Conservation (phyloP, 805 yeast genomes). For the Scheffersomyces coipomensis region DNA sequence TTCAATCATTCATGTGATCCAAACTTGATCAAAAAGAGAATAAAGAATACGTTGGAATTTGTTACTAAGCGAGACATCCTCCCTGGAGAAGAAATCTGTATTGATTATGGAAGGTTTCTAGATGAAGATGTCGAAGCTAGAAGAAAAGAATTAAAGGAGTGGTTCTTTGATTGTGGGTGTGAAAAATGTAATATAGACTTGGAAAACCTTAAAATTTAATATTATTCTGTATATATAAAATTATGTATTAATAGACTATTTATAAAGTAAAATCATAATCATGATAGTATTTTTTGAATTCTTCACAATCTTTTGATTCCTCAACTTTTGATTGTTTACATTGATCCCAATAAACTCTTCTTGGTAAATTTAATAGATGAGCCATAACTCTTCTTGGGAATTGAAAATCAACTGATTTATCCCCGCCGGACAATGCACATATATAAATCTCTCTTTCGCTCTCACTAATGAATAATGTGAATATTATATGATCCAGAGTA, state of each 20-base stretch:
- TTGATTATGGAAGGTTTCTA: conserved; percentile 56
- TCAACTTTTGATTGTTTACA: conserved; percentile 64
- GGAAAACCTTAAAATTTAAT: not conserved
- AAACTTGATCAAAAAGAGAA: conserved; percentile 48
- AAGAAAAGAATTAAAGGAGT: conserved; percentile 41
- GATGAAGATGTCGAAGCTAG: conserved; percentile 41
- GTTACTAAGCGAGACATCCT: conserved; percentile 37
- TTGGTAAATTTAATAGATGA: conserved; percentile 54
- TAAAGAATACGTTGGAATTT: conserved; percentile 40
- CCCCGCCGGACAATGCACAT: conserved; percentile 18
- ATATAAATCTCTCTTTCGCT: conserved; percentile 14
- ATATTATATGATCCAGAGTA: conserved; percentile 36
- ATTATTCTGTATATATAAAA: not conserved
- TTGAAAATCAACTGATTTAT: conserved; percentile 63
- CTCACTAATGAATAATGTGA: conserved; percentile 24
- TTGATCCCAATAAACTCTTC: conserved; percentile 71
- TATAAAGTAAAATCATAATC: conserved; percentile 48
- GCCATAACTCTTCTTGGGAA: conserved; percentile 84
- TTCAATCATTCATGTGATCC: conserved; percentile 69
- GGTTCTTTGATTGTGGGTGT: conserved; percentile 64
- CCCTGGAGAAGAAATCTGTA: conserved; percentile 52
- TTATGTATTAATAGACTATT: not conserved
- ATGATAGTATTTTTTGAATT: conserved; percentile 56
- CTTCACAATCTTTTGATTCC: conserved; percentile 63
- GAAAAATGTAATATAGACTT: conserved; percentile 36